Base-by-base conservation (phyloP, 2,329 filamentous ascomycete species). In the Colletotrichum musae region DNA sequence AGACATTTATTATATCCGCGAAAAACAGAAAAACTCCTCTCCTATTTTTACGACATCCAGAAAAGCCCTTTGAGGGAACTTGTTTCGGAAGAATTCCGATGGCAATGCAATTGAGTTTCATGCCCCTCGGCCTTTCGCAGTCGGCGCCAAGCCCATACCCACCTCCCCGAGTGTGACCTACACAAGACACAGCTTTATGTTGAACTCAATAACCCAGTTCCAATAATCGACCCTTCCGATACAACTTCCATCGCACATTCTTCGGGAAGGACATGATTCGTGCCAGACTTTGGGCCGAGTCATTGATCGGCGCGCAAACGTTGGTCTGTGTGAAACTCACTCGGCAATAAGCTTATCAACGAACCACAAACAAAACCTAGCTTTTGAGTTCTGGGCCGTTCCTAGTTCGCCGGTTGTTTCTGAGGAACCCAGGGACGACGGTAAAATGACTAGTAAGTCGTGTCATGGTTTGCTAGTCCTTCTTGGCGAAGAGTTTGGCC, bases 331-430 rank as follows among this genome's bases (percentile, higher is more conserved):
- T 50, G 10, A 7, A 57, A 9, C 13, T 3, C 24, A 16, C 26
- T 57, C 39, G 51, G 45, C 45, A 53, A 26, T 52, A 41, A 68
- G 59, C 45, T 68, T 64, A 64, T 47, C 28, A 36, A 41, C 13
- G 21, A 52, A 68, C 43, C 51, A 24, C 51, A 21, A 32, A 36
- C 7, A 36, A 36, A 36, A 10, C 32, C 32, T 36, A 36, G 3
- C 9, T 15, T 32, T 5, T n/a, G 45, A 13, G 28, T 12, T 21
- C 24, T 10, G 6, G 12, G 12, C 28, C 36, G 18, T 9, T 51
- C 7, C 28, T 13, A 28, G 28, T 39, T 26, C 28, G 21, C 21
- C 7, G 4, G 13, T 32, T 66, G 6, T 57, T 67, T 26, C 58
- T 7, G 39, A 43, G 7, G 4, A 43, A 43, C 1, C 6, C 41